Evolutionary conservation across 2,329 filamentous ascomycete species (phyloP).

Genomic region (Trichophyton simii): DNA sequence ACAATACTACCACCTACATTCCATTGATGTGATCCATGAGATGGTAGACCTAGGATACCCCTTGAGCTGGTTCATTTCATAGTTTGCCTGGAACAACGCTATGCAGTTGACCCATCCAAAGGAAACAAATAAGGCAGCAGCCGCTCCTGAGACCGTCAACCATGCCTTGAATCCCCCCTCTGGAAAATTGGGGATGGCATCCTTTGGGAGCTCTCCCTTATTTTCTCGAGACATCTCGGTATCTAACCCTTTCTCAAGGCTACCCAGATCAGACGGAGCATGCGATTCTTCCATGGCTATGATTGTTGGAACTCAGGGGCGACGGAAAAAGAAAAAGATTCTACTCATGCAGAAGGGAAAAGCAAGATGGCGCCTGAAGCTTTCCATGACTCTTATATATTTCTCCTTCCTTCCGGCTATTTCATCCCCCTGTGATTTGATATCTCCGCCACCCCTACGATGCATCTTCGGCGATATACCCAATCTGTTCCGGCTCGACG

Average conservation of each 20-base stretch:
- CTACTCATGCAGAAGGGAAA: not conserved
- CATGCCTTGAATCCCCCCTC: conserved; percentile 17
- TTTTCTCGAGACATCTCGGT: not conserved
- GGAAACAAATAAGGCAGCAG: conserved; percentile 37
- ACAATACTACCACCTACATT: not conserved
- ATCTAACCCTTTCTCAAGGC: not conserved
- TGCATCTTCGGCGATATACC: not conserved
- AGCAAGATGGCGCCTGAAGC: not conserved
- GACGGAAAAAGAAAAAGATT: not conserved
- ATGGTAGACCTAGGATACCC: conserved; percentile 42
- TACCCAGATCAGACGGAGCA: not conserved
- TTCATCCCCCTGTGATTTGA: not conserved
- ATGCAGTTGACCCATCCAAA: conserved; percentile 42
- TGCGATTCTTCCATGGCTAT: not conserved
- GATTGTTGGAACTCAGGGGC: not conserved
- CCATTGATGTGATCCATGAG: conserved; percentile 46
- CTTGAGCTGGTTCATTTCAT: conserved; percentile 38
- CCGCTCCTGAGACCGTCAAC: conserved; percentile 38
- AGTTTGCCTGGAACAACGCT: conserved; percentile 48
- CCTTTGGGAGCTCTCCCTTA: not conserved
- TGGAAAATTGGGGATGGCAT: not conserved
- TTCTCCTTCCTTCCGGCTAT: not conserved
- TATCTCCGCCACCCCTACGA: not conserved
- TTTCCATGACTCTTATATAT: not conserved
- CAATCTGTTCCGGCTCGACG: not conserved